A percentile compares a stretch with the other conserved stretches of the same genome.
These are phyloP conservation scores for Agrocybe chaxingu DNA, from an alignment of 768 basidiomycete genomes.

Conservation along the genomic window DNA sequence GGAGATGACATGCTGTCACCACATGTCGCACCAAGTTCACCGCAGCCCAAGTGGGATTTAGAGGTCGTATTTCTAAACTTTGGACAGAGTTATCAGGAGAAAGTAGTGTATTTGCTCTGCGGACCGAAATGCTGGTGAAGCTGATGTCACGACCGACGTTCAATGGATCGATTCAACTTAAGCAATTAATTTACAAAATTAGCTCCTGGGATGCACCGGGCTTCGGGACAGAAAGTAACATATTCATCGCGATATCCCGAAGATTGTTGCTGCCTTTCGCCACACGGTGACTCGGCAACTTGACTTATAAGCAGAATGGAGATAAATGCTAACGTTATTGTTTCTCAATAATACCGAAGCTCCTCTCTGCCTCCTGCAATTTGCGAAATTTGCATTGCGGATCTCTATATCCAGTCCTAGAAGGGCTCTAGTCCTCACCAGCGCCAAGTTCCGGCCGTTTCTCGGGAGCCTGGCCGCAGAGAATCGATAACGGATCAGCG, in stretches of 20 bases:
- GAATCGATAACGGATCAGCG: constrained; percentile 4
- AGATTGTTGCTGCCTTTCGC: no score
- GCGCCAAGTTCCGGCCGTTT: constrained; percentile 22
- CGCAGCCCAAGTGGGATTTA: not conserved
- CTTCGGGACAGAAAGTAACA: no score
- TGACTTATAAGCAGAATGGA: not conserved
- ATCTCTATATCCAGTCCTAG: constrained; percentile 1
- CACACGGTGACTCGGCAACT: constrained; percentile 3
- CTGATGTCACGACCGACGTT: constrained; percentile 3
- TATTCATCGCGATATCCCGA: no score
- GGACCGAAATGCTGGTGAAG: constrained; percentile 1
- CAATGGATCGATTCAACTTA: no score
- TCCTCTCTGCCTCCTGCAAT: constrained; percentile 2
- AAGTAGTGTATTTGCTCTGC: not conserved
- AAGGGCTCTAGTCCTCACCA: not conserved
- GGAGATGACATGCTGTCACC: constrained; percentile 5
- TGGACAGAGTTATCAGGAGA: no score
- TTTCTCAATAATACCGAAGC: constrained; percentile 6
- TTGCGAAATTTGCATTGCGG: not conserved
- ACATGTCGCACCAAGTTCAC: constrained; percentile 1
- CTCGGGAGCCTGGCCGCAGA: constrained; percentile 5
- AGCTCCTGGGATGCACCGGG: no score
- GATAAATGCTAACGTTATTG: constrained; percentile 6
- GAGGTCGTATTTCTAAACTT: not conserved
- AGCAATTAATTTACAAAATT: no score